A percentile compares a stretch with the other conserved stretches of the same genome.
phyloP scores from a whole-genome alignment of 2,329 filamentous ascomycete species.

The Paraphoma sp. region DNA sequence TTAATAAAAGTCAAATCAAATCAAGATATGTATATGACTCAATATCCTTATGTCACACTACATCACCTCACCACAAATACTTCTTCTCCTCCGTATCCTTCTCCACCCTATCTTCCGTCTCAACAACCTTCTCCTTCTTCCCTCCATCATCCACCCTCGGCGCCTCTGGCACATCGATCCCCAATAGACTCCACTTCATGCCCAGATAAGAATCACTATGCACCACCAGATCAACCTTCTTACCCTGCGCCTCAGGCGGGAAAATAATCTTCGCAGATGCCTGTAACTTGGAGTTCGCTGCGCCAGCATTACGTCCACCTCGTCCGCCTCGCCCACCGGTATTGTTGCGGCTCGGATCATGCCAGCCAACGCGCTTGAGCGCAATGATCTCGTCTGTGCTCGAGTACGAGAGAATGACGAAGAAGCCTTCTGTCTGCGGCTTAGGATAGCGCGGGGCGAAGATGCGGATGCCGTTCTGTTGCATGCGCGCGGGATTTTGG shows the following conservation, averaged over 20 bases:
- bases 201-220: conserved; percentile 89
- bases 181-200: conserved; percentile 66
- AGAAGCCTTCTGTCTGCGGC: conserved; percentile 92
- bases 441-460: conserved; percentile 93
- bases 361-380: conserved; percentile 86
- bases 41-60: no score
- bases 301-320: conserved; percentile 17
- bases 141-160: conserved; percentile 36
- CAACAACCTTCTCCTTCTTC: conserved; percentile 28
- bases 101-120: no score
- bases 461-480: conserved; percentile 68
- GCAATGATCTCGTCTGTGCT: conserved; percentile 78
- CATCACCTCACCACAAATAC: no score
- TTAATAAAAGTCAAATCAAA: no score
- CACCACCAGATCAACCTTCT: conserved; percentile 75
- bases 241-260: conserved; percentile 59
- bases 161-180: conserved; percentile 58
- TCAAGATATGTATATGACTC: no score
- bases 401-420: conserved; percentile 76
- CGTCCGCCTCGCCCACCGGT: conserved; percentile 2
- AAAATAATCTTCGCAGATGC: conserved; percentile 67
- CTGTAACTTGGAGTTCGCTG: conserved; percentile 50
- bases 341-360: conserved; percentile 28
- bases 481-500: conserved; percentile 60
- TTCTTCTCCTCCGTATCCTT: no score